These are phyloP conservation scores for Botrytis fragariae DNA, from an alignment of 2,329 filamentous ascomycete species.

Conservation along the genomic window DNA sequence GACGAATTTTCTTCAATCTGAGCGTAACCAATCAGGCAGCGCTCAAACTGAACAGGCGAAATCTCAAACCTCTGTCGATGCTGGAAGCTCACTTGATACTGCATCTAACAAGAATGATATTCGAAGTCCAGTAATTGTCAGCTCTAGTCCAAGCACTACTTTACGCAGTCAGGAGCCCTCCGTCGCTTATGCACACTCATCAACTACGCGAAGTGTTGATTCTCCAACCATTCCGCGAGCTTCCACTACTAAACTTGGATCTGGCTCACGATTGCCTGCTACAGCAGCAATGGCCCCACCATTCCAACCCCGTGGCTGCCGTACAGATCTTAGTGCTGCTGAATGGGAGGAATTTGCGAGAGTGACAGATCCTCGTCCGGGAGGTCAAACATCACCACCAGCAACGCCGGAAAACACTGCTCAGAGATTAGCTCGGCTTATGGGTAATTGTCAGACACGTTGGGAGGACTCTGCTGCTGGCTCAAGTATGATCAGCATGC, in stretches of 20 bases:
- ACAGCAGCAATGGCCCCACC: constrained; percentile 39
- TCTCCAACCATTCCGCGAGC: neutral
- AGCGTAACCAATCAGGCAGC: neutral
- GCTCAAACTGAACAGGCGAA: neutral
- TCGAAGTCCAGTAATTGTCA: neutral
- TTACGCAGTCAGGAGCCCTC: neutral
- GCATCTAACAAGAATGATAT: neutral
- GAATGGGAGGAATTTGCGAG: constrained; percentile 13
- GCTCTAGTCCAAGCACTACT: neutral
- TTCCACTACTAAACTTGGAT: neutral
- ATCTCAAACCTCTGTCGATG: neutral
- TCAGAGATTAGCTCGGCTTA: constrained; percentile 30
- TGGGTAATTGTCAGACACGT: constrained; percentile 27
- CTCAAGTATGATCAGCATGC: constrained; percentile 18
- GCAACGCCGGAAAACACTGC: constrained; percentile 21
- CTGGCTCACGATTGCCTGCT: constrained; percentile 29
- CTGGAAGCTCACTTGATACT: neutral
- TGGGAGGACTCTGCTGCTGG: constrained; percentile 27
- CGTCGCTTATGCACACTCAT: neutral
- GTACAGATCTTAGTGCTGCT: constrained; percentile 13
- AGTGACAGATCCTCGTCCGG: constrained; percentile 12
- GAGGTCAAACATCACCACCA: constrained; percentile 18
- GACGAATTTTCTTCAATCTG: neutral
- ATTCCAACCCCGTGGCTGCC: constrained; percentile 36
- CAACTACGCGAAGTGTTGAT: neutral